phyloP scores from a whole-genome alignment of 2,329 filamentous ascomycete genomes.

The Kalaharituber pfeilii region DNA sequence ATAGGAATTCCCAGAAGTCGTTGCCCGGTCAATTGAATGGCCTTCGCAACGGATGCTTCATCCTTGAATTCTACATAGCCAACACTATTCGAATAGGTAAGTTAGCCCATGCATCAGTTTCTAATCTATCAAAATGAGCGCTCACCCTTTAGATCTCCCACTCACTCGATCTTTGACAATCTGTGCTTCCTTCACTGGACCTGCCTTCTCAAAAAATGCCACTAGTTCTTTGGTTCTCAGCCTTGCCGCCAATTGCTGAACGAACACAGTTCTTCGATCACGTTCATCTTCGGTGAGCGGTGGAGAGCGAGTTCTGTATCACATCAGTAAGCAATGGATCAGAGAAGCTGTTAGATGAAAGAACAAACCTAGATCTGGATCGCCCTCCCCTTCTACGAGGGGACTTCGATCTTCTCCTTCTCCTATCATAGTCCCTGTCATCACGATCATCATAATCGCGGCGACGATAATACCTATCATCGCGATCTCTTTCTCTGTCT shows the following conservation, averaged over 20 bases:
- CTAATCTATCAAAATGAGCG: slow-evolving; percentile 8
- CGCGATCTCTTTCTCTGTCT: slow-evolving; percentile 30
- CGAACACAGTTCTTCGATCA: slow-evolving; percentile 91
- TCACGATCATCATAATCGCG: slow-evolving; percentile 34
- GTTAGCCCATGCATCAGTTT: not conserved
- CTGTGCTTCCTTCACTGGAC: slow-evolving; percentile 88
- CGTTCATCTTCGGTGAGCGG: slow-evolving; percentile 86
- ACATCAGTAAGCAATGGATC: not conserved
- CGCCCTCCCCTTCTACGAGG: slow-evolving; percentile 28
- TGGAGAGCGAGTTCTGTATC: slow-evolving; percentile 39
- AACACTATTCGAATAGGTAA: slow-evolving; percentile 42
- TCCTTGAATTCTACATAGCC: slow-evolving; percentile 98
- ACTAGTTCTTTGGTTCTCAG: slow-evolving; percentile 84
- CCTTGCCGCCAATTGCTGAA: slow-evolving; percentile 91
- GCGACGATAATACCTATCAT: slow-evolving; percentile 26
- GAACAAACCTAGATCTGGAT: slow-evolving; percentile 29
- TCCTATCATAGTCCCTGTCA: slow-evolving; percentile 35
- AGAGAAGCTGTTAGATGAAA: not conserved
- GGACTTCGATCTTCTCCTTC: slow-evolving; percentile 26
- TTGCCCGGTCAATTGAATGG: slow-evolving; percentile 95
- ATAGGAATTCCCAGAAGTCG: slow-evolving; percentile 97
- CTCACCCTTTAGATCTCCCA: slow-evolving; percentile 65
- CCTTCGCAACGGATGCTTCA: slow-evolving; percentile 81
- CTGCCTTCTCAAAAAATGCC: slow-evolving; percentile 87
- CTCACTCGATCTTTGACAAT: slow-evolving; percentile 68